Evolutionary conservation across 169 alveolate genomes (phyloP).

Genomic region (Plasmodium malariae): DNA sequence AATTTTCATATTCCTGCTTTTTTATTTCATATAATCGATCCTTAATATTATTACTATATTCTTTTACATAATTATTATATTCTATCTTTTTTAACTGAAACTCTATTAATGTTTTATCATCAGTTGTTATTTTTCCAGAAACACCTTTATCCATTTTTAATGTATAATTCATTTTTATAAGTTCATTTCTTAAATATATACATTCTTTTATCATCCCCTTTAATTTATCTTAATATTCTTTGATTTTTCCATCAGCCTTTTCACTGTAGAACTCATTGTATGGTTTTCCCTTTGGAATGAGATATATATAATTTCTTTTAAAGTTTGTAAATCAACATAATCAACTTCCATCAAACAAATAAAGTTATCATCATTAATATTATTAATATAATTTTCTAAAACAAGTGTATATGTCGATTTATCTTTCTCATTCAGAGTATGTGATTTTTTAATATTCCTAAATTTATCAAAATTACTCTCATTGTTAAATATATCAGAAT

Average conservation of each 20-base stretch:
- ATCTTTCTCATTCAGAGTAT: too few relatives aligned
- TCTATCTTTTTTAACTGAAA: slow-evolving; percentile 3
- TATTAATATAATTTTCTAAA: slow-evolving; percentile 5
- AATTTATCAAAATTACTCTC: too few relatives aligned
- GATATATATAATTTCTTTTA: slow-evolving; percentile 18
- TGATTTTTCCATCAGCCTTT: neutral
- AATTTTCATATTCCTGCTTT: slow-evolving; percentile 11
- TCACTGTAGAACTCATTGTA: slow-evolving; percentile 2
- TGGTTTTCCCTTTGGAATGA: slow-evolving; percentile 22
- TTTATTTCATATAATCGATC: slow-evolving; percentile 1
- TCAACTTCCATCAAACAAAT: slow-evolving; percentile 14
- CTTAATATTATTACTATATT: neutral
- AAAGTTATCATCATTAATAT: neutral
- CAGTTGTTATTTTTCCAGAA: neutral
- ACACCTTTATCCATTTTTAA: neutral
- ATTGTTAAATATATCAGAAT: too few relatives aligned
- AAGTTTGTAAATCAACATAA: slow-evolving; percentile 10
- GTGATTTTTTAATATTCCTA: too few relatives aligned
- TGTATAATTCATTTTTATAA: neutral
- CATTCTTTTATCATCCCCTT: neutral
- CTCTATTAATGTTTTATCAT: neutral
- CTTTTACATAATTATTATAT: neutral
- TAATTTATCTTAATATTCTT: neutral
- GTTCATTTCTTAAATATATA: neutral
- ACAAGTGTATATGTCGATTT: neutral